Conservation (phyloP, 495 filamentous ascomycete species). For the Penicillium lividum region DNA sequence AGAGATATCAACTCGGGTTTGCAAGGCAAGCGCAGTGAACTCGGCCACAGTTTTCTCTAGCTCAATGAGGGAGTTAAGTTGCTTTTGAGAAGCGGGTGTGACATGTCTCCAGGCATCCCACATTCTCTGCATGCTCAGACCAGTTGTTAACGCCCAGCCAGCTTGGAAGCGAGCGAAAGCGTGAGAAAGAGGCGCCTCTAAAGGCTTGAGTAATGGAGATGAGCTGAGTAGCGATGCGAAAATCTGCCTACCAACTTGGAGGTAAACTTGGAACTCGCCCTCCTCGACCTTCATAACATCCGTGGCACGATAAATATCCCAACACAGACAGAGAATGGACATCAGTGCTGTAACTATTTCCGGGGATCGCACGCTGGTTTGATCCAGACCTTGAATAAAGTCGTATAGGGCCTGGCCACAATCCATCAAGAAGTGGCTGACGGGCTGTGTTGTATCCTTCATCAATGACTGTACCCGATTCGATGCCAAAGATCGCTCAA, state of each 20-base stretch:
- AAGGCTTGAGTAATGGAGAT: conserved; percentile 25
- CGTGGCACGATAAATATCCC: conserved; percentile 54
- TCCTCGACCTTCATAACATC: conserved; percentile 50
- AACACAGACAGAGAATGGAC: conserved; percentile 56
- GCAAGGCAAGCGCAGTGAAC: conserved; percentile 63
- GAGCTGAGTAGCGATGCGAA: conserved; percentile 30
- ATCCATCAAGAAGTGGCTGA: conserved; percentile 47
- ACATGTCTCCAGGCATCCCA: conserved; percentile 74
- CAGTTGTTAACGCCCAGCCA: conserved; percentile 64
- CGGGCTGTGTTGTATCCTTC: conserved; percentile 64
- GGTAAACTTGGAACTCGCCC: conserved; percentile 56
- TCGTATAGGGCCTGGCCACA: conserved; percentile 44
- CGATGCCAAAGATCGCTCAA: conserved; percentile 67
- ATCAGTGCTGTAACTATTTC: conserved; percentile 38
- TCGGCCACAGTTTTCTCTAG: conserved; percentile 70
- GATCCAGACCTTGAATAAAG: conserved; percentile 38
- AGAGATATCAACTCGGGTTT: conserved; percentile 42
- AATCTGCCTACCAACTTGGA: conserved; percentile 45
- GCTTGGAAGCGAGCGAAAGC: conserved; percentile 50
- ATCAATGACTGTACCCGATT: conserved; percentile 57
- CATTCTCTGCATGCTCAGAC: conserved; percentile 79
- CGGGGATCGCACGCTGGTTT: conserved; percentile 26
- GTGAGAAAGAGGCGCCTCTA: conserved; percentile 39
- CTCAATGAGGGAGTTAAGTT: conserved; percentile 52
- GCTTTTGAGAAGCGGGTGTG: conserved; percentile 53